Evolutionary conservation across 306 rosid species (phyloP).

Genomic region (Cicer pinnatifidum): DNA sequence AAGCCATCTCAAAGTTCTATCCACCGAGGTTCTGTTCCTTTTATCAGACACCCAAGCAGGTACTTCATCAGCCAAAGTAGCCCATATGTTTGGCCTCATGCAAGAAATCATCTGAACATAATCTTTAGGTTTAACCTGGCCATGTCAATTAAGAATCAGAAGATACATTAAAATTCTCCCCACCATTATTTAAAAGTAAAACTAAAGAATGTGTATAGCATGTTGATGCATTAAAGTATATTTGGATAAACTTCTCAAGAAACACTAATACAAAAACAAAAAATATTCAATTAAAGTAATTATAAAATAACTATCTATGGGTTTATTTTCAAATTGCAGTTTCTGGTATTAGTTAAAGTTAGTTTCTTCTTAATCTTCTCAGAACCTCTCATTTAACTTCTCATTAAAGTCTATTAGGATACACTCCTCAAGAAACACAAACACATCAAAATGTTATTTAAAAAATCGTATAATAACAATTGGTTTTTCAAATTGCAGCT

Average conservation of each 20-base stretch:
- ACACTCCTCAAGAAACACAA: too few relatives aligned
- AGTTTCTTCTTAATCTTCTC: neutral
- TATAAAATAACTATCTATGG: too few relatives aligned
- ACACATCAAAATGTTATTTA: too few relatives aligned
- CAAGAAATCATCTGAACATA: slow-evolving; percentile 74
- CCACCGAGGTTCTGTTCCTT: slow-evolving; percentile 84
- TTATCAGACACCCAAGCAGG: slow-evolving; percentile 85
- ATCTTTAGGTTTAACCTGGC: slow-evolving; percentile 81
- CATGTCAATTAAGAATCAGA: slow-evolving; percentile 29
- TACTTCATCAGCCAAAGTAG: slow-evolving; percentile 88
- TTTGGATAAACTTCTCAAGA: neutral
- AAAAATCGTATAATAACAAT: too few relatives aligned
- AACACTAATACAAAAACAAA: neutral
- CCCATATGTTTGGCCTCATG: slow-evolving; percentile 85
- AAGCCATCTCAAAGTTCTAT: slow-evolving; percentile 91
- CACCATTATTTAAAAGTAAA: slow-evolving; percentile 23
- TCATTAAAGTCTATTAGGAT: too few relatives aligned
- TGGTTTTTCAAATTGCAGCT: neutral
- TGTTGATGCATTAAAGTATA: neutral
- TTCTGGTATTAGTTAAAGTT: too few relatives aligned
- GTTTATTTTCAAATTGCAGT: too few relatives aligned
- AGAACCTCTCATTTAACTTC: neutral
- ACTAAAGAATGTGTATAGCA: neutral
- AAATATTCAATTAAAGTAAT: too few relatives aligned
- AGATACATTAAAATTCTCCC: slow-evolving; percentile 8